A percentile compares a stretch with the other conserved stretches of the same genome.
Conservation (phyloP, 306 rosid genomes). For the Oxytropis ochrocephala region DNA sequence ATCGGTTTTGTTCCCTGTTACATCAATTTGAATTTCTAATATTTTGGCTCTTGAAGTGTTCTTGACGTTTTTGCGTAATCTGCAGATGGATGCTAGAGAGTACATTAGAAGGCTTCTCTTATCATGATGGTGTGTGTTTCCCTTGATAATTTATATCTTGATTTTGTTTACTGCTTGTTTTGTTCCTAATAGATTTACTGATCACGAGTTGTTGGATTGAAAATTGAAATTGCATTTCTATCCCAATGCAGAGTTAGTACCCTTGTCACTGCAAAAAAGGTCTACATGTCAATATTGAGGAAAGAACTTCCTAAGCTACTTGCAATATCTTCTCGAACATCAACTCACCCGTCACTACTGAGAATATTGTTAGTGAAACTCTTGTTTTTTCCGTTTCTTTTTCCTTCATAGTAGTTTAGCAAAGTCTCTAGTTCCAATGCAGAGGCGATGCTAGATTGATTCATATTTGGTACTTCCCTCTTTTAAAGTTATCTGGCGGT, state of each 20-base stretch:
- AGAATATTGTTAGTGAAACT: slow-evolving; percentile 61
- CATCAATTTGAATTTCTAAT: too few relatives aligned
- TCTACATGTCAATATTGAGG: too few relatives aligned
- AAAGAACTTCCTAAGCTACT: slow-evolving; percentile 79
- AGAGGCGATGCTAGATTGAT: slow-evolving; percentile 11
- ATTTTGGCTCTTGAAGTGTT: too few relatives aligned
- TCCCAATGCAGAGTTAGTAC: slow-evolving; percentile 60
- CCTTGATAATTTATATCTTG: too few relatives aligned
- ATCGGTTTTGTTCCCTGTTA: too few relatives aligned
- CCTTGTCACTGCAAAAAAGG: slow-evolving; percentile 73
- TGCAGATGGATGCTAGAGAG: too few relatives aligned
- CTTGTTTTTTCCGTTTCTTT: background rate
- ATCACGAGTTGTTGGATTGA: background rate
- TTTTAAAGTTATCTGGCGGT: background rate
- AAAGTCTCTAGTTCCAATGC: slow-evolving; percentile 17
- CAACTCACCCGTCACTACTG: slow-evolving; percentile 78
- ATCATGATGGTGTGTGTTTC: too few relatives aligned
- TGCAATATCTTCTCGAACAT: slow-evolving; percentile 60
- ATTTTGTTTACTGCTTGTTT: too few relatives aligned
- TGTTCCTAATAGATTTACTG: background rate
- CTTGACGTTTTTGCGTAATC: too few relatives aligned
- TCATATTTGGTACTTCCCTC: background rate
- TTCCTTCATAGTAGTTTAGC: background rate
- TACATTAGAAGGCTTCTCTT: too few relatives aligned
- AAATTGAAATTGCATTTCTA: slow-evolving; percentile 21